Percentiles rank a stretch among this genome's conserved stretches.
These are phyloP conservation scores for Penicillium paneum DNA, from an alignment of 2,329 filamentous ascomycete genomes.

Conservation along the genomic window DNA sequence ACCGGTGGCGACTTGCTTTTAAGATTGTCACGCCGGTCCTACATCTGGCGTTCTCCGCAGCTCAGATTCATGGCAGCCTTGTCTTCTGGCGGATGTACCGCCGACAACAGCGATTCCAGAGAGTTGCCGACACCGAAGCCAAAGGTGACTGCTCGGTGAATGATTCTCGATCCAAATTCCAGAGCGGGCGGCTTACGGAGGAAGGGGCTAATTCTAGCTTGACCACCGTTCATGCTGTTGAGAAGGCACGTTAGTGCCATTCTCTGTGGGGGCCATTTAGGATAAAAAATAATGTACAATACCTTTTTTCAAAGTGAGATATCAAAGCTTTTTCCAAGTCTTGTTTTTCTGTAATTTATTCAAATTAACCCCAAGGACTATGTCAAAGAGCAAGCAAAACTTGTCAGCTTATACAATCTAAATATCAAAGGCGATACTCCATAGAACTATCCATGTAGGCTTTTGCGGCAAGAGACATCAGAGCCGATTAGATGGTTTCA, in stretches of 20 bases:
- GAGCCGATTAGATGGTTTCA: neutral
- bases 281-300: neutral
- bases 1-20: conserved; percentile 43
- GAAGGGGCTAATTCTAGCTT: too few species aligned
- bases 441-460: too few species aligned
- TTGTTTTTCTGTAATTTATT: neutral
- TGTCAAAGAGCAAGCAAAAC: too few species aligned
- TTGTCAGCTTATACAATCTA: too few species aligned
- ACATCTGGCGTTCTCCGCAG: conserved; percentile 42
- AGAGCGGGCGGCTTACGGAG: neutral
- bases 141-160: neutral
- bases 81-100: conserved; percentile 44
- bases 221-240: too few species aligned
- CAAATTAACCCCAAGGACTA: fast-evolving
- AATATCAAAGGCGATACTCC: too few species aligned
- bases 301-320: neutral
- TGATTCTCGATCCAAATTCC: neutral
- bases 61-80: conserved; percentile 44
- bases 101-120: conserved; percentile 13
- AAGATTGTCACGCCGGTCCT: conserved; percentile 45
- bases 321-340: neutral
- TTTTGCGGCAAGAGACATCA: neutral
- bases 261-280: neutral
- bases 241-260: neutral
- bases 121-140: neutral